These are phyloP conservation scores for Cordyceps sp. DNA, from an alignment of 2,329 filamentous ascomycete species.

Conservation along the genomic window DNA sequence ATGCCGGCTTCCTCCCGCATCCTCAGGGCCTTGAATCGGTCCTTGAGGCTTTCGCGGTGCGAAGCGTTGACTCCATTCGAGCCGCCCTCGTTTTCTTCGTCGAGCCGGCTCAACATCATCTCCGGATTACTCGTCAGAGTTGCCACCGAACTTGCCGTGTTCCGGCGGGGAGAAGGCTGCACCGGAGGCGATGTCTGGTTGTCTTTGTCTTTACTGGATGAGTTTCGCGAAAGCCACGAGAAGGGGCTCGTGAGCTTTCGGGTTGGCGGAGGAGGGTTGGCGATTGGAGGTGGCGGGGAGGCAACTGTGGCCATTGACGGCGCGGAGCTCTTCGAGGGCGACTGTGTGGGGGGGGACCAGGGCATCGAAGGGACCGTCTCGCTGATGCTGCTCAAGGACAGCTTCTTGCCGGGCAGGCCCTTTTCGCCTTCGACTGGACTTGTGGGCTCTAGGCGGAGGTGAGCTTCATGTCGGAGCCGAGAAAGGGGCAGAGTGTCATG, in stretches of 20 bases:
- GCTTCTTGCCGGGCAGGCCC: constrained; percentile 32
- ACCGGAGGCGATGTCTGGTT: constrained; percentile 35
- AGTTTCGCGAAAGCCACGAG: constrained; percentile 62
- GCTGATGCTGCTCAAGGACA: constrained; percentile 54
- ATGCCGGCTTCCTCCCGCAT: constrained; percentile 57
- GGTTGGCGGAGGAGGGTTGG: constrained; percentile 18
- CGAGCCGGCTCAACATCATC: constrained; percentile 59
- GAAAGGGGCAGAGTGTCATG: background rate
- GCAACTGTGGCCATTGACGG: constrained; percentile 15
- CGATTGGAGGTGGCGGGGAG: constrained; percentile 12
- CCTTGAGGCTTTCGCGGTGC: constrained; percentile 49
- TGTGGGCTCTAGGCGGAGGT: constrained; percentile 11
- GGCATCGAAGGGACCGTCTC: constrained; percentile 56
- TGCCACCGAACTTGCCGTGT: constrained; percentile 65
- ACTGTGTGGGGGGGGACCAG: constrained; percentile 45
- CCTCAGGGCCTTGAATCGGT: constrained; percentile 63
- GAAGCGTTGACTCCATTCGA: constrained; percentile 26
- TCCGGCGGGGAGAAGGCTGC: constrained; percentile 34
- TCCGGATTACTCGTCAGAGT: constrained; percentile 71
- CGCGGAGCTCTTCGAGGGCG: constrained; percentile 27
- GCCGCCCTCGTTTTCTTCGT: constrained; percentile 46
- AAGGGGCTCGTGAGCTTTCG: constrained; percentile 81
- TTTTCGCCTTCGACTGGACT: constrained; percentile 15
- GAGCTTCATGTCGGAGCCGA: constrained; percentile 4
- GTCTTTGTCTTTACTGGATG: constrained; percentile 39